Evolutionary conservation across 345 rosid genomes (phyloP), one percentile per base, ranked within the genome.

Genomic region (Arabidopsis suecica): DNA sequence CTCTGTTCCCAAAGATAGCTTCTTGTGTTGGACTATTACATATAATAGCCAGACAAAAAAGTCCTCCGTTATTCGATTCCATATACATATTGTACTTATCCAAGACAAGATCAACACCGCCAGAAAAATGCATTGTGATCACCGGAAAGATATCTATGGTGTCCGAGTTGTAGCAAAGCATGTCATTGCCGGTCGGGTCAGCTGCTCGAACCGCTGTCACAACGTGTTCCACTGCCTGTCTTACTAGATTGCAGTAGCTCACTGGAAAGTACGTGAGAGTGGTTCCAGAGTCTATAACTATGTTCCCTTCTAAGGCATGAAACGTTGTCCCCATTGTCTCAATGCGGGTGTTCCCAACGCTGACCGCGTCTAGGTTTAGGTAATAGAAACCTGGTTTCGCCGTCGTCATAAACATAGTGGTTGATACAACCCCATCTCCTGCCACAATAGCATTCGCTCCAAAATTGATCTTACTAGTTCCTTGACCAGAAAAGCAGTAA

Each of bases 291-390:
- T 73, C 77, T 64, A 73, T 63, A 12, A 63, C 0, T 2, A 36
- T 74, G 71, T 56, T 65, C 32, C 72, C 58, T 0, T 74, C 57
- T 32, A n/a, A 4, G 12, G 71, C 34, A 5, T 73, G 7, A n/a
- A 65, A 55, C 13, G 57, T 5, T 64, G 78, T 65, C 49, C 78
- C 78, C 10, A 50, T 3, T 23, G 65, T 74, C 37, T 65, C 78
- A 9, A 74, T 6, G 9, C 49, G 58, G 0, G 5, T 45, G 5
- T 65, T 33, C 0, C 10, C 65, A 23, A 74, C 41, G 11, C 65
- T 74, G 9, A 74, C 12, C 3, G 78, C 65, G 0, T 65, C 65
- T 44, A 74, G 78, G 58, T 65, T 74, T 33, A 65, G 58, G 65
- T 64, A 56, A 23, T 56, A 74, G n/a, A 44, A 33, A n/a, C 48